Evolutionary conservation across 106 monocot genomes (phyloP), one percentile per base, ranked within the genome.

Genomic region (Dendrobium chrysotoxum): DNA sequence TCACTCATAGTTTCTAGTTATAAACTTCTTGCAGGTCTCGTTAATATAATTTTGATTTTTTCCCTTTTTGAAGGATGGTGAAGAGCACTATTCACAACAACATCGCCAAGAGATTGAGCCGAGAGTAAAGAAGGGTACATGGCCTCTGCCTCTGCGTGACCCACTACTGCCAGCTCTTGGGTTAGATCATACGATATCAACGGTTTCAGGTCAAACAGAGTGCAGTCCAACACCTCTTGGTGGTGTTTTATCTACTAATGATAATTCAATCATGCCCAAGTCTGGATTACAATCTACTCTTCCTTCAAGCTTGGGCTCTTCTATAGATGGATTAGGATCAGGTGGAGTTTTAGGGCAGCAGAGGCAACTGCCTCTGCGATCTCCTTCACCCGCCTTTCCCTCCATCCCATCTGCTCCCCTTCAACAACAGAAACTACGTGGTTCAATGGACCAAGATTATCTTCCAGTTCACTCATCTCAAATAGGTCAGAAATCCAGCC

Each of bases 21-120:
- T 50, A 50, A n/a, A 31, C 16, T 70, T 70, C 35, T 15, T 70
- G 70, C 70, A 12, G 16, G 35, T 23, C 35, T 70, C 13, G 15
- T 70, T 28, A 70, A 31, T 70, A 35, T 31, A 28, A 15, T 35
- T 70, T 42, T 20, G 17, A 42, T 74, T 65, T 41, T 64, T 42
- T 35, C 35, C 35, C 35, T 12, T 23, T 67, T 79, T 81, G 73
- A 92, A 98, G 98, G 88, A 89, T 8, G 25, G 53, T 74, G 92
- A 85, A 77, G 88, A 79, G 28, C 65, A 82, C 25, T 58, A 76
- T 80, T 42, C 55, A 17, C 72, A 80, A 72, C 64, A 81, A 77
- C 84, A 80, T 78, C 77, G 85, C 82, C 58, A 46, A 40, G 83
- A 85, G 72, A 13, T 53, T 79, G 79, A 88, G 30, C 77, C 81